phyloP scores from a whole-genome alignment of 805 yeast species.

The Wickerhamiella brachini region DNA sequence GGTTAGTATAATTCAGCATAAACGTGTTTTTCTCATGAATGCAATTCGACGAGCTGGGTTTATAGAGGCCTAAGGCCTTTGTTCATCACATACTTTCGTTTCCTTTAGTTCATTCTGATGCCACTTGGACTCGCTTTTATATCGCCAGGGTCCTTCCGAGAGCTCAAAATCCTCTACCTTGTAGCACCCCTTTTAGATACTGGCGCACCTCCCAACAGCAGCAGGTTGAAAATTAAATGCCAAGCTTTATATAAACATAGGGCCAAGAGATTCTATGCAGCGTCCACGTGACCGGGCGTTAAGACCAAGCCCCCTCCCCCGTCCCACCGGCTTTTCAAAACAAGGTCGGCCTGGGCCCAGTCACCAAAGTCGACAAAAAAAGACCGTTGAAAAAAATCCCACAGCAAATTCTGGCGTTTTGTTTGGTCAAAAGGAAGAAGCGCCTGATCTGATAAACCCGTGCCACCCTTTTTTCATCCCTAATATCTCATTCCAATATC shows the following conservation, averaged over 20 bases:
- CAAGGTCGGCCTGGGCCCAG: not conserved
- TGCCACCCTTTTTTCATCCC: not conserved
- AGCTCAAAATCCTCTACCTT: too few species aligned
- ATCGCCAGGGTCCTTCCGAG: too few species aligned
- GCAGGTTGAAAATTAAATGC: not conserved
- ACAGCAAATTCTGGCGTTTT: not conserved
- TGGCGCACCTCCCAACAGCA: not conserved
- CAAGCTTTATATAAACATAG: not conserved
- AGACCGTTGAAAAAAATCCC: not conserved
- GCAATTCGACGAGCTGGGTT: conserved; percentile 27
- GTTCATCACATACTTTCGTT: conserved; percentile 18
- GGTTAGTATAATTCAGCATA: conserved; percentile 19
- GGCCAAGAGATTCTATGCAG: not conserved
- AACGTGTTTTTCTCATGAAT: conserved; percentile 17
- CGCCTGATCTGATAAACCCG: too few species aligned
- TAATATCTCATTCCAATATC: not conserved
- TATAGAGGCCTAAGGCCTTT: conserved; percentile 15
- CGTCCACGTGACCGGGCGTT: not conserved
- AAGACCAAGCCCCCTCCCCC: not conserved
- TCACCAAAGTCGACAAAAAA: too few species aligned
- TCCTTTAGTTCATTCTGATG: too few species aligned
- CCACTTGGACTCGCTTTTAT: too few species aligned
- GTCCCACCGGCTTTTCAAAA: not conserved
- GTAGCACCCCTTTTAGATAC: too few species aligned
- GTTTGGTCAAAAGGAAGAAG: too few species aligned